Evolutionary conservation across 2,329 filamentous ascomycete genomes (phyloP).

Genomic region (Venturia oleaginea): DNA sequence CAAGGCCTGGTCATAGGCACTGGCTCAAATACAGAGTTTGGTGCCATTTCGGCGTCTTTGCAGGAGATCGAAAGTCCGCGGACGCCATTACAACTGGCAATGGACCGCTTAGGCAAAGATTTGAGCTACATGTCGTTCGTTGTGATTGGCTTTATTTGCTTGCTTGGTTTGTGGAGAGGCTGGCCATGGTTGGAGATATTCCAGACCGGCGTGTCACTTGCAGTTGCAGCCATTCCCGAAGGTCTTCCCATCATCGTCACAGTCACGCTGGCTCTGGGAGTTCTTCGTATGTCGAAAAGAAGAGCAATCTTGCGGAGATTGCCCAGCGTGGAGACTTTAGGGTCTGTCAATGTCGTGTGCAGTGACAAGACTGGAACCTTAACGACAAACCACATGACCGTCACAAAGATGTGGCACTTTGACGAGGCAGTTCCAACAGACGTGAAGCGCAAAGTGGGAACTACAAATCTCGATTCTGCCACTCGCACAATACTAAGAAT

Average conservation of each 20-base stretch:
- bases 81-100: slow-evolving; percentile 87
- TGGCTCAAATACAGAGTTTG: slow-evolving; percentile 87
- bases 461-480: slow-evolving; percentile 56
- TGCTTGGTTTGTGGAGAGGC: slow-evolving; percentile 84
- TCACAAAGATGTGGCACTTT: slow-evolving; percentile 93
- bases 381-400: slow-evolving; percentile 97
- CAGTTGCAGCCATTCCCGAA: slow-evolving; percentile 92
- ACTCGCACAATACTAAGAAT: slow-evolving; percentile 77
- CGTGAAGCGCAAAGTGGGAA: slow-evolving; percentile 44
- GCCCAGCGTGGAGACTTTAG: slow-evolving; percentile 93
- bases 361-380: slow-evolving; percentile 95
- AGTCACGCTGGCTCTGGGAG: slow-evolving; percentile 87
- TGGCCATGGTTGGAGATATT: slow-evolving; percentile 90
- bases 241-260: slow-evolving; percentile 97
- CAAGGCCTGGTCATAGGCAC: slow-evolving; percentile 97
- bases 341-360: slow-evolving; percentile 99
- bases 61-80: slow-evolving; percentile 92
- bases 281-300: slow-evolving; percentile 90
- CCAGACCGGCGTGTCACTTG: slow-evolving; percentile 91
- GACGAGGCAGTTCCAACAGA: slow-evolving; percentile 52
- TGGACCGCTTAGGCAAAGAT: slow-evolving; percentile 95
- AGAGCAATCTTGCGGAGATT: slow-evolving; percentile 92
- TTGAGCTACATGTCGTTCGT: slow-evolving; percentile 94
- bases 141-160: slow-evolving; percentile 85
- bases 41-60: slow-evolving; percentile 87